Conservation (phyloP, 768 basidiomycete species). For the Coprinellus aureogranulatus region DNA sequence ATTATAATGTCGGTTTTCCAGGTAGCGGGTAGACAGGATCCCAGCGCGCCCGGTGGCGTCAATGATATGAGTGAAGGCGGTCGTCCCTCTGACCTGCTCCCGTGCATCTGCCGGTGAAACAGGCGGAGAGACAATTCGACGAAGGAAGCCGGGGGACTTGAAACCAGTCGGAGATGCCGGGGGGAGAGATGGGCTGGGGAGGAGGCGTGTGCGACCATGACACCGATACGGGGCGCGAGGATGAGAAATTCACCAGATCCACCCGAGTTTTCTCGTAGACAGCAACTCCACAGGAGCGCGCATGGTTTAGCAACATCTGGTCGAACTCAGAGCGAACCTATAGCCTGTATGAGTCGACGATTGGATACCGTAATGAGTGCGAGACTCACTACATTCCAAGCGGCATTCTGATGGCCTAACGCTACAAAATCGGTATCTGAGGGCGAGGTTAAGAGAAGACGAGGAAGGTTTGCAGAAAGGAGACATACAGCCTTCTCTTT, state of each 20-base stretch:
- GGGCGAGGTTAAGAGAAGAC: background rate
- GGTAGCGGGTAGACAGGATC: conserved; percentile 63
- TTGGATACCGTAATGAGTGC: background rate
- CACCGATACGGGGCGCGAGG: conserved; percentile 48
- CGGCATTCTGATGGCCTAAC: conserved; percentile 50
- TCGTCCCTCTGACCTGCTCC: conserved; percentile 40
- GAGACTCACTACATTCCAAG: conserved; percentile 60
- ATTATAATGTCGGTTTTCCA: conserved; percentile 69
- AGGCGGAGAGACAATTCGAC: conserved; percentile 9
- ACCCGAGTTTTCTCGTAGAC: conserved; percentile 58
- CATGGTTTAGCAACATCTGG: conserved; percentile 55
- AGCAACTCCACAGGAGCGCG: conserved; percentile 47
- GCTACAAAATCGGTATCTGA: conserved; percentile 64
- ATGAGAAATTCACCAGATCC: conserved; percentile 43
- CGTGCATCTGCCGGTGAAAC: conserved; percentile 9
- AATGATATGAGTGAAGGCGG: conserved; percentile 64
- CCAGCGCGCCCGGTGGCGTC: conserved; percentile 77
- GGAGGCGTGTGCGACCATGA: conserved; percentile 50
- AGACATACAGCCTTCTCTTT: conserved; percentile 60
- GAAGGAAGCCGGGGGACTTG: conserved; percentile 23
- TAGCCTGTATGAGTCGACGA: background rate
- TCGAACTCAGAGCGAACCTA: conserved; percentile 64
- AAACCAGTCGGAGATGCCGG: conserved; percentile 37
- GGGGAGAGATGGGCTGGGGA: conserved; percentile 37
- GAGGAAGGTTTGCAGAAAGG: no score